A percentile compares a stretch with the other conserved stretches of the same genome.
These are phyloP conservation scores for Stachybotrys chlorohalonatus DNA, from an alignment of 2,329 filamentous ascomycete species.

Conservation along the genomic window DNA sequence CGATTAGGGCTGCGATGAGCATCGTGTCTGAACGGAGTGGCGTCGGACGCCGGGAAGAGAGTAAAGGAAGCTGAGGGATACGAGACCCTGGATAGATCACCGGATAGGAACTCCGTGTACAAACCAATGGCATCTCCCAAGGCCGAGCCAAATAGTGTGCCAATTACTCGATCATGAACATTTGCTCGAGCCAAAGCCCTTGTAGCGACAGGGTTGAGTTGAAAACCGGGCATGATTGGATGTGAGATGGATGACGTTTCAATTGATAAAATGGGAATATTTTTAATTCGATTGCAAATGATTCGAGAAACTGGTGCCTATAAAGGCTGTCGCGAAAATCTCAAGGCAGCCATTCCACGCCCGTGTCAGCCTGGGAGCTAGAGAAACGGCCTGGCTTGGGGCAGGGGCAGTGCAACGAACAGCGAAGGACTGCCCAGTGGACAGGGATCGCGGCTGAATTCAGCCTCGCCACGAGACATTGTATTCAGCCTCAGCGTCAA, in stretches of 20 bases:
- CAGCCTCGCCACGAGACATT: no score
- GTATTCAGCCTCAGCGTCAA: no score
- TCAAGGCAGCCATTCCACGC: no score
- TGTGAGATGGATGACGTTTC: neutral
- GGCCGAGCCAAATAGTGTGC: conserved; percentile 39
- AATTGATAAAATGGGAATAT: no score
- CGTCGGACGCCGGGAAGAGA: conserved; percentile 21
- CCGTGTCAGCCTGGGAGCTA: no score
- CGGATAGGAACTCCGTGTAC: conserved; percentile 43
- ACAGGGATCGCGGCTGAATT: no score
- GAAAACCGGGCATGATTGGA: conserved; percentile 5
- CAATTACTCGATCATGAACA: conserved; percentile 29
- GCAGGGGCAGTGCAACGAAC: no score
- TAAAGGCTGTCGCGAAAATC: no score
- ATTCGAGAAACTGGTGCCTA: no score
- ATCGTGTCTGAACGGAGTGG: conserved; percentile 33
- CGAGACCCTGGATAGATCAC: conserved; percentile 16
- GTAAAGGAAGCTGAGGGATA: conserved; percentile 31
- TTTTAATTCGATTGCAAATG: no score
- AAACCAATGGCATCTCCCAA: conserved; percentile 45
- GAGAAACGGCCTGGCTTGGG: no score
- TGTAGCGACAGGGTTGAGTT: conserved; percentile 8
- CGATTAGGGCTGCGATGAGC: conserved; percentile 32
- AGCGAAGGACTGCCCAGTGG: no score
- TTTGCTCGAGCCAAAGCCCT: conserved; percentile 9